phyloP scores from a whole-genome alignment of 2,329 filamentous ascomycete genomes.

The Pseudogymnoascus sp. region DNA sequence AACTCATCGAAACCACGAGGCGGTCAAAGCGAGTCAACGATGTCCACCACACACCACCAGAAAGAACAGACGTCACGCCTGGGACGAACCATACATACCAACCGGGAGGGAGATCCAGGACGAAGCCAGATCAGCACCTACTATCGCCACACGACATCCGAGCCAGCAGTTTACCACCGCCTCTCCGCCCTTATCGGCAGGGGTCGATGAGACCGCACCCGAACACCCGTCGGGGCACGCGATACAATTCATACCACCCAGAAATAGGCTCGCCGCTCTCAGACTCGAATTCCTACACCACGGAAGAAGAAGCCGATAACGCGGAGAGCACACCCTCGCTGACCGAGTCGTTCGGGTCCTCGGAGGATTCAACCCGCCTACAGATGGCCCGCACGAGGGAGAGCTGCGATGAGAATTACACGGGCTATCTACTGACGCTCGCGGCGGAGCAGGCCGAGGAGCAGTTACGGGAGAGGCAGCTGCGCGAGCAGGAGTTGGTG shows the following conservation, averaged over 20 bases:
- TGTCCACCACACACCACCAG: slow-evolving; percentile 37
- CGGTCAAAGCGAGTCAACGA: slow-evolving; percentile 57
- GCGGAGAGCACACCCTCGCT: slow-evolving; percentile 26
- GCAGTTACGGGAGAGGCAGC: slow-evolving; percentile 61
- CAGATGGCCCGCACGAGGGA: slow-evolving; percentile 48
- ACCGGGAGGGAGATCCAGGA: slow-evolving; percentile 13
- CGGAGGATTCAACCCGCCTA: slow-evolving; percentile 27
- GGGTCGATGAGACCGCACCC: slow-evolving; percentile 34
- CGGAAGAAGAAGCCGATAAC: slow-evolving; percentile 24
- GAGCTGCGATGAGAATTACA: slow-evolving; percentile 69
- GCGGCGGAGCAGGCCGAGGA: slow-evolving; percentile 74
- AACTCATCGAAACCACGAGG: slow-evolving; percentile 73
- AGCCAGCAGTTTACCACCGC: slow-evolving; percentile 21
- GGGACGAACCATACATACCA: slow-evolving; percentile 29
- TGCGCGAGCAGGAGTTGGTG: slow-evolving; percentile 69
- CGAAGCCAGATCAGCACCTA: slow-evolving; percentile 22
- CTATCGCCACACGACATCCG: not conserved
- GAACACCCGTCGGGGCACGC: slow-evolving; percentile 35
- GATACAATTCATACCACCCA: slow-evolving; percentile 34
- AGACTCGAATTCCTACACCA: slow-evolving; percentile 40
- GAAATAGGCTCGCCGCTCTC: slow-evolving; percentile 37
- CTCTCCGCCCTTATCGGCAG: slow-evolving; percentile 34
- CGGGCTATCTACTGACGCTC: slow-evolving; percentile 69
- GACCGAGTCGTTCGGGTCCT: slow-evolving; percentile 26
- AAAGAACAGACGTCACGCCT: slow-evolving; percentile 66